phyloP scores from a whole-genome alignment of 352 stramenopile species.

The Phytophthora fragariaefolia region DNA sequence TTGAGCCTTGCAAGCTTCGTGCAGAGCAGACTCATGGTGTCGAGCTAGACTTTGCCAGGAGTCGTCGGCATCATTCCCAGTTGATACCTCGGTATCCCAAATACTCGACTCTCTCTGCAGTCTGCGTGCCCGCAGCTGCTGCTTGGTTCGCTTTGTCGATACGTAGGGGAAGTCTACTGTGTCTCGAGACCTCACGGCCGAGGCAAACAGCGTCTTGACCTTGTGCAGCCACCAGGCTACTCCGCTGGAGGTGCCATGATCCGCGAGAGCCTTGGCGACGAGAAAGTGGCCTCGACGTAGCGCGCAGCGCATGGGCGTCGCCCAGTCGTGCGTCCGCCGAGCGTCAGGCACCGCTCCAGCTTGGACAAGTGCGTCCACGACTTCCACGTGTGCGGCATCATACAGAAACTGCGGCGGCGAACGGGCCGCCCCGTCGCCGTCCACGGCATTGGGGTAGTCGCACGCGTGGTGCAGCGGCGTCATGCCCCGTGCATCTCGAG shows the following conservation, averaged over 20 bases:
- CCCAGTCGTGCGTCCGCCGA: conserved; percentile 20
- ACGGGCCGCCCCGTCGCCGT: background rate
- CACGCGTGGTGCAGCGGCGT: conserved; percentile 49
- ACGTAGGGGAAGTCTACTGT: background rate
- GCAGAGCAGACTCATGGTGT: conserved; percentile 10
- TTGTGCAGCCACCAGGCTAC: conserved; percentile 34
- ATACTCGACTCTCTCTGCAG: conserved; percentile 4
- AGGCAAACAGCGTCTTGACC: conserved; percentile 47
- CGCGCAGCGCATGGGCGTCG: conserved; percentile 42
- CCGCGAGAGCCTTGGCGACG: conserved; percentile 41
- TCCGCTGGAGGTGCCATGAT: conserved; percentile 33
- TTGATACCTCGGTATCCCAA: conserved; percentile 18
- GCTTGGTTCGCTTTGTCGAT: background rate
- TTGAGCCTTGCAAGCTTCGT: conserved; percentile 9
- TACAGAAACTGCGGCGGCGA: conserved; percentile 24
- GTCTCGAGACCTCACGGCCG: background rate
- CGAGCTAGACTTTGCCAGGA: background rate
- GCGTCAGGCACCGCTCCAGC: conserved; percentile 31
- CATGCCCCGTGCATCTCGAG: conserved; percentile 39
- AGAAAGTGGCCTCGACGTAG: conserved; percentile 38
- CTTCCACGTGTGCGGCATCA: conserved; percentile 35
- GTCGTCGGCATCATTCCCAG: background rate
- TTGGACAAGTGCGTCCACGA: conserved; percentile 32
- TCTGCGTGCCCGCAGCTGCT: background rate
- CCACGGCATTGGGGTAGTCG: conserved; percentile 26